Evolutionary conservation across 768 basidiomycete species (phyloP).

Genomic region (Infundibulicybe gibba): DNA sequence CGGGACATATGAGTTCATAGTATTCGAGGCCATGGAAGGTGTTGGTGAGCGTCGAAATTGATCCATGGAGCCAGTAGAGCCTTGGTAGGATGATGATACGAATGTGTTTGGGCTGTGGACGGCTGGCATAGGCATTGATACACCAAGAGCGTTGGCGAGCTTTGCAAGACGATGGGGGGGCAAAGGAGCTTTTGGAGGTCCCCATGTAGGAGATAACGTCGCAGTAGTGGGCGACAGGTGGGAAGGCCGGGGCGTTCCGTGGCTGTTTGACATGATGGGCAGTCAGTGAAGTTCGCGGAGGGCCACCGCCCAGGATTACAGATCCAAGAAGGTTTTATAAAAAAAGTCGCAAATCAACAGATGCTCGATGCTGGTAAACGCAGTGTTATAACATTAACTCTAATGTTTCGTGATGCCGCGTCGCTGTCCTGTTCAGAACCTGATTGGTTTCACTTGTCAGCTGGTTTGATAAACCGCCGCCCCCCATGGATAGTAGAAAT

Average conservation of each 20-base stretch:
- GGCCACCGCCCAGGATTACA: too few relatives aligned
- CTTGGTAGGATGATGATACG: conserved; percentile 30
- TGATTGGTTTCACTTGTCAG: too few relatives aligned
- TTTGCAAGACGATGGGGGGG: conserved; percentile 77
- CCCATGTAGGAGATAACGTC: conserved; percentile 45
- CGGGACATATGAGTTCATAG: conserved; percentile 30
- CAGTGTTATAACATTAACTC: too few relatives aligned
- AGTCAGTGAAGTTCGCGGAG: too few relatives aligned
- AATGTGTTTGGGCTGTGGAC: conserved; percentile 27
- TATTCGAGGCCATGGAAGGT: conserved; percentile 43
- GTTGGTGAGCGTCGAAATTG: conserved; percentile 46
- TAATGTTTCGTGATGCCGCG: too few relatives aligned
- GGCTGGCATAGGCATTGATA: conserved; percentile 68
- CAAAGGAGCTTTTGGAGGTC: conserved; percentile 66
- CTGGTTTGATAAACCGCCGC: too few relatives aligned
- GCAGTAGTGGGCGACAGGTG: conserved; percentile 20
- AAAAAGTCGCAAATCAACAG: too few relatives aligned
- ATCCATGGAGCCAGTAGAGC: conserved; percentile 28
- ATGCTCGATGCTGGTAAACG: too few relatives aligned
- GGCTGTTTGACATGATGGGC: too few relatives aligned
- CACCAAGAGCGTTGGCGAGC: conserved; percentile 82
- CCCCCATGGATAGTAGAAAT: too few relatives aligned
- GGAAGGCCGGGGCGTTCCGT: conserved; percentile 19
- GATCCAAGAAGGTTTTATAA: too few relatives aligned
- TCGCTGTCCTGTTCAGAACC: too few relatives aligned